Base-by-base conservation (phyloP, 2,329 filamentous ascomycete species). In the Apiospora aurea region DNA sequence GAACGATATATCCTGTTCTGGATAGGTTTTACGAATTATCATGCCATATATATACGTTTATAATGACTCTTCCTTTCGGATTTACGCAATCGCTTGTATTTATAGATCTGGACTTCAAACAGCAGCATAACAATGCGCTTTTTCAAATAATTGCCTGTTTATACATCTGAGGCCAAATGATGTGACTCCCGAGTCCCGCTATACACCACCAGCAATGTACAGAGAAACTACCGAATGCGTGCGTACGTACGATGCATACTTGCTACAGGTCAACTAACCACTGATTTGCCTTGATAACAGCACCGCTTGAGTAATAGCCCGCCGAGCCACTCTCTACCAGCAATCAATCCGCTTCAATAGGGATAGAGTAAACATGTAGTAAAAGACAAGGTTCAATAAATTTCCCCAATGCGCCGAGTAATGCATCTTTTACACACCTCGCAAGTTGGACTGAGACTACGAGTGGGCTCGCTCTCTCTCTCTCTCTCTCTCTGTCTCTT, bases 391-490 rank as follows among this genome's bases (percentile, higher is more conserved):
- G 14, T 21, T 61, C 34, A n/a, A 41, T 24, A 41, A n/a, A n/a
- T 41, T 64, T 13, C 34, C 53, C 57, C 29, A 7, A 10, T 64
- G 57, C 57, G 57, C 57, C 57, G 34, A 64, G 57, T 41, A 64
- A 64, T 64, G 57, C 57, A 64, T 41, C 57, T 64, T 64, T n/a
- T 41, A 29, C 26, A 29, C 26, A 7, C 34, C 18, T n/a, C 18
- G 14, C 16, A 21, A 21, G 21, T 21, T n/a, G 24, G 47, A 29
- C 26, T 29, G 26, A 29, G 26, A 49, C 46, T 49, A 24, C n/a
- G 49, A 51, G n/a, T 51, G 18, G 41, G n/a, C 49, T 8, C 34
- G 3, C 34, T 38, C n/a, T 38, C 34, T 38, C n/a, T 24, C n/a
- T n/a, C n/a, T n/a, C n/a, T n/a, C 49, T 8, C 34, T 38, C 34